Evolutionary conservation across 306 rosid species (phyloP).

Genomic region (Adenanthera pavonina): DNA sequence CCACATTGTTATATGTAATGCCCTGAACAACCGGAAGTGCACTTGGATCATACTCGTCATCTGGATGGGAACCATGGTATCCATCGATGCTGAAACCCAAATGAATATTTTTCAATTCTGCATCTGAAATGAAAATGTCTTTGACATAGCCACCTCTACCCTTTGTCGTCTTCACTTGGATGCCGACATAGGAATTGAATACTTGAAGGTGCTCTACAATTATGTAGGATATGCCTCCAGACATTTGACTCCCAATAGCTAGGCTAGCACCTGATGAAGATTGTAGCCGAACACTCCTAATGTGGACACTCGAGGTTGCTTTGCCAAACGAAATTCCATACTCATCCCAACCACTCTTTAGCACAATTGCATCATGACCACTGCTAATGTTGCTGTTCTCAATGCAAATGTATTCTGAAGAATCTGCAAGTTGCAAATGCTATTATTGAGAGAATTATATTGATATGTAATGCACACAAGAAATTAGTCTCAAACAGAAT

Average conservation of each 20-base stretch:
- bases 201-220: slow-evolving; percentile 49
- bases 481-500: background rate
- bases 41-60: slow-evolving; percentile 61
- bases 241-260: slow-evolving; percentile 73
- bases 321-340: slow-evolving; percentile 62
- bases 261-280: slow-evolving; percentile 61
- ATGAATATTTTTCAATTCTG: slow-evolving; percentile 44
- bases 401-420: slow-evolving; percentile 63
- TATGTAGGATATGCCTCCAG: slow-evolving; percentile 64
- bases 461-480: background rate
- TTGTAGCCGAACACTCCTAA: slow-evolving; percentile 49
- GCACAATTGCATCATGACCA: slow-evolving; percentile 64
- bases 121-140: slow-evolving; percentile 46
- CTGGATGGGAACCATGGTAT: slow-evolving; percentile 62
- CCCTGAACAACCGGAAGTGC: slow-evolving; percentile 52
- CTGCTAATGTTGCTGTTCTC: slow-evolving; percentile 62
- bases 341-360: slow-evolving; percentile 83
- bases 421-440: slow-evolving; percentile 52
- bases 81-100: slow-evolving; percentile 54
- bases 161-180: slow-evolving; percentile 58
- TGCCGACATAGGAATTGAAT: slow-evolving; percentile 49
- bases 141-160: slow-evolving; percentile 75
- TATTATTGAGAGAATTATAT: background rate
- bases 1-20: slow-evolving; percentile 52
- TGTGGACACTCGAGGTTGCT: slow-evolving; percentile 57